A percentile compares a stretch with the other conserved stretches of the same genome.
These are phyloP conservation scores for Aschersonia sp. DNA, from an alignment of 2,329 filamentous ascomycete genomes.

Conservation along the genomic window DNA sequence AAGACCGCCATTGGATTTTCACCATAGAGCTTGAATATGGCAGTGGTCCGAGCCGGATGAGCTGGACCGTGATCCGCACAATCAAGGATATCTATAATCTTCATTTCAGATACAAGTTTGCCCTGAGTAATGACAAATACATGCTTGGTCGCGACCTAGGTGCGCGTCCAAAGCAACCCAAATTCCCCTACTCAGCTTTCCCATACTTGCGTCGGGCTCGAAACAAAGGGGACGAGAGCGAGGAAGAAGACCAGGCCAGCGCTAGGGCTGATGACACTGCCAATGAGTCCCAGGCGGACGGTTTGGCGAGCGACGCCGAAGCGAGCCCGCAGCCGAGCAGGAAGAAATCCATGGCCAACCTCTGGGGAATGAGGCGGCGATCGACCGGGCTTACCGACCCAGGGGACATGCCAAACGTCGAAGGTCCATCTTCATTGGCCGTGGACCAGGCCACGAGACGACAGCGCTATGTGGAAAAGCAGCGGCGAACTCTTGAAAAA, in stretches of 20 bases:
- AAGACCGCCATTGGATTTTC: conserved; percentile 68
- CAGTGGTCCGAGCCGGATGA: conserved; percentile 89
- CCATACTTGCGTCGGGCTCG: conserved; percentile 76
- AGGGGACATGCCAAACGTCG: conserved; percentile 26
- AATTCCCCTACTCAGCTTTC: conserved; percentile 79
- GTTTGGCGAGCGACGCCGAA: conserved; percentile 19
- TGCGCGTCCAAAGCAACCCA: conserved; percentile 64
- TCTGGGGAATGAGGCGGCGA: conserved; percentile 38
- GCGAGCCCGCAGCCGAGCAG: conserved; percentile 17
- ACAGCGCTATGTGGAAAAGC: conserved; percentile 61
- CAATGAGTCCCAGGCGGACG: conserved; percentile 37
- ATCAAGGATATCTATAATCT: conserved; percentile 84
- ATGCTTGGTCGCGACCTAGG: conserved; percentile 55
- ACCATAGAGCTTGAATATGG: conserved; percentile 92
- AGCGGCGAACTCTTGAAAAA: conserved; percentile 72
- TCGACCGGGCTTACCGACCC: conserved; percentile 35
- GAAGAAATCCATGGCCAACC: conserved; percentile 37
- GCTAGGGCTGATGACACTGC: conserved; percentile 28
- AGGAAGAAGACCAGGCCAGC: conserved; percentile 48
- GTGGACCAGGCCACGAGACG: conserved; percentile 27
- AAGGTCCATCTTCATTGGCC: conserved; percentile 24
- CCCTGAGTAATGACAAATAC: conserved; percentile 71
- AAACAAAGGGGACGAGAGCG: conserved; percentile 65
- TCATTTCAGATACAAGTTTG: conserved; percentile 85
- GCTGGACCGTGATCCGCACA: conserved; percentile 82